Evolutionary conservation across 805 yeast genomes (phyloP).

Genomic region (Myxozyma geophila): DNA sequence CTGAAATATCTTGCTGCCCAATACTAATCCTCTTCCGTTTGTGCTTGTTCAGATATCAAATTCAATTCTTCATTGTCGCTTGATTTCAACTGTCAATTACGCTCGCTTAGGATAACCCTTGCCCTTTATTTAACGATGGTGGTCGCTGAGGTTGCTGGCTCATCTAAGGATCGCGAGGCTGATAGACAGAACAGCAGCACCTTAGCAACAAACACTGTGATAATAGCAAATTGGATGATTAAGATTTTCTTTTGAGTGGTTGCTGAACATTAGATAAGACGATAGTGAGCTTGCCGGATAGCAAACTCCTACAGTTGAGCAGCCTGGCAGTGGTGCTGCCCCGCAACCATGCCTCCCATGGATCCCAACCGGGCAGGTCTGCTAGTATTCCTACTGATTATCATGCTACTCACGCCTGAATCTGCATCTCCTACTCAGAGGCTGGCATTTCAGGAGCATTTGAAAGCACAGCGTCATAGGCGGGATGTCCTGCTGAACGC

Average conservation of each 20-base stretch:
- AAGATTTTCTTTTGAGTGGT: no score
- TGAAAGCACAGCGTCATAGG: constrained; percentile 24
- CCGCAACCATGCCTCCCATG: constrained; percentile 19
- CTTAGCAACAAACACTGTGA: no score
- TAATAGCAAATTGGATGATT: no score
- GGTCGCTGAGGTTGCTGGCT: not conserved
- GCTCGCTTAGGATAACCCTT: constrained; percentile 2
- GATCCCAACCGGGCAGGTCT: constrained; percentile 35
- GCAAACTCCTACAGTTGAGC: no score
- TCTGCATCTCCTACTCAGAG: constrained; percentile 32
- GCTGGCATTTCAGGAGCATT: constrained; percentile 31
- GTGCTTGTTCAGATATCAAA: no score
- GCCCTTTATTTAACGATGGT: not conserved
- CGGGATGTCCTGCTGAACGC: constrained; percentile 31
- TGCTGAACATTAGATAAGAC: no score
- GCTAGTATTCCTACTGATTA: constrained; percentile 32
- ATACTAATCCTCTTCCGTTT: no score
- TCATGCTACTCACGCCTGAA: constrained; percentile 36
- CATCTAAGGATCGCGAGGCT: no score
- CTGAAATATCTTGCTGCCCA: no score
- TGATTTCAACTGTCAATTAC: not conserved
- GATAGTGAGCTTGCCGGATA: not conserved
- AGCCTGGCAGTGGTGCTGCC: no score
- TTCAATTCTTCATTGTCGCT: not conserved
- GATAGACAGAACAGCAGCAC: no score